These are phyloP conservation scores for Cyclocybe cylindracea DNA, from an alignment of 768 basidiomycete species.

Conservation along the genomic window DNA sequence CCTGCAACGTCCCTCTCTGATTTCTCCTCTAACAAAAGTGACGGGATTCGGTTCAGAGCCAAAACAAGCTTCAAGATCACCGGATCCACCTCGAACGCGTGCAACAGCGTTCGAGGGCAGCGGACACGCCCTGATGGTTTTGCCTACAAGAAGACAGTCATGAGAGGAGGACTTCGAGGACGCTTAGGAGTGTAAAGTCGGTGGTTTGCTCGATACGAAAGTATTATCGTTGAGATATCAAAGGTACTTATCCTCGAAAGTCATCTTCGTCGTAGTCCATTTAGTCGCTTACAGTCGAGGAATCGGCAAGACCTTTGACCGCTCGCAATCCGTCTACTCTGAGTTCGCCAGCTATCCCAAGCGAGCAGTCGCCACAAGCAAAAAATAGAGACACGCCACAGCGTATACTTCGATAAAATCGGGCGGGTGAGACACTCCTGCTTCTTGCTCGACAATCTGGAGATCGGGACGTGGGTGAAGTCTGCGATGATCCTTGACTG, in stretches of 20 bases:
- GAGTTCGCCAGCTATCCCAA: conserved; percentile 64
- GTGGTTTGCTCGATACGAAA: conserved; percentile 89
- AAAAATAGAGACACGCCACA: conserved; percentile 55
- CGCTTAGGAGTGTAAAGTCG: conserved; percentile 81
- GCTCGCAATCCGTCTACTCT: conserved; percentile 75
- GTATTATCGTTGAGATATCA: conserved; percentile 89
- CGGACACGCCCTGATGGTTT: conserved; percentile 92
- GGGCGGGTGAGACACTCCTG: conserved; percentile 81
- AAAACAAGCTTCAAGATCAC: conserved; percentile 73
- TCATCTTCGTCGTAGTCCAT: neutral
- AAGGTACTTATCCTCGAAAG: conserved; percentile 47
- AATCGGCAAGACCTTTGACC: conserved; percentile 88
- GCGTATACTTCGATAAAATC: conserved; percentile 81
- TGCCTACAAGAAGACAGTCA: conserved; percentile 52
- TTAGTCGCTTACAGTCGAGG: too few species aligned
- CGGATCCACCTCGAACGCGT: conserved; percentile 78
- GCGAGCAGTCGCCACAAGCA: conserved; percentile 33
- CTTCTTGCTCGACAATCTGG: conserved; percentile 65
- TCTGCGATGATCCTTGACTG: conserved; percentile 96
- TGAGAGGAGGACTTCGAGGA: conserved; percentile 71
- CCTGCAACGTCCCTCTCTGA: conserved; percentile 54
- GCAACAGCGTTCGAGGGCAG: conserved; percentile 95
- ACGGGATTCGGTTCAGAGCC: conserved; percentile 64
- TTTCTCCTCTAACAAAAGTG: conserved; percentile 65
- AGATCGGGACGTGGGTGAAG: conserved; percentile 67